phyloP scores from a whole-genome alignment of 2,329 filamentous ascomycete genomes.

The Botrytis byssoidea region DNA sequence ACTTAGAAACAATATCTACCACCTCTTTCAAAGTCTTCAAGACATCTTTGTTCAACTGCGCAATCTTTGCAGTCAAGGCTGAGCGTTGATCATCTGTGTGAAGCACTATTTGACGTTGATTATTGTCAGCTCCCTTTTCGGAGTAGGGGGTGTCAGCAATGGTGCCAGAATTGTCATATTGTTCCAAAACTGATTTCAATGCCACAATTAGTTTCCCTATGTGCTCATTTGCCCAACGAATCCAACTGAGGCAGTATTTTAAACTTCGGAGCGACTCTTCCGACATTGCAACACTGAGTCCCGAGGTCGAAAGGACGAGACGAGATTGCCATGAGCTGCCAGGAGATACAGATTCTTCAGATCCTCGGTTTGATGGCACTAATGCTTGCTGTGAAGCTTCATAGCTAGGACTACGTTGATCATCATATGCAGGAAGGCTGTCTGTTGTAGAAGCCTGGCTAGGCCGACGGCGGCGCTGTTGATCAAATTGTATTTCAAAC shows the following conservation, averaged over 20 bases:
- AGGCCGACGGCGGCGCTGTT: constrained; percentile 34
- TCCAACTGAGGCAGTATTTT: constrained; percentile 77
- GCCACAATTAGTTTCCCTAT: constrained; percentile 73
- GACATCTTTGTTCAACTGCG: constrained; percentile 65
- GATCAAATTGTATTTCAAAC: constrained; percentile 36
- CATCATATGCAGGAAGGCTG: constrained; percentile 79
- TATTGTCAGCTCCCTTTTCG: constrained; percentile 25
- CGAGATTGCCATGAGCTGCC: constrained; percentile 70
- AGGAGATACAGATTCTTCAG: constrained; percentile 33
- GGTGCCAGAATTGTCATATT: constrained; percentile 62
- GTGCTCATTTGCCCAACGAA: constrained; percentile 79
- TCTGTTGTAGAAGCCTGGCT: constrained; percentile 55
- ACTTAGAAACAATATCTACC: constrained; percentile 81
- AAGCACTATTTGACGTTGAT: constrained; percentile 30
- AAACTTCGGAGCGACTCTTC: constrained; percentile 81
- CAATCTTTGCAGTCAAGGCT: constrained; percentile 50
- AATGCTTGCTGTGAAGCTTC: constrained; percentile 53
- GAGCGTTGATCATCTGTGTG: constrained; percentile 34
- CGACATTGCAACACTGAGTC: constrained; percentile 86
- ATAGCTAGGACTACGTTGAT: constrained; percentile 72
- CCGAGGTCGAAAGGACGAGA: constrained; percentile 85
- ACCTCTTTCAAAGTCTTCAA: constrained; percentile 78
- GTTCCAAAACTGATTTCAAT: constrained; percentile 72
- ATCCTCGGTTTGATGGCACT: constrained; percentile 36
- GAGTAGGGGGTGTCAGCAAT: constrained; percentile 24